Percentiles rank a stretch among this genome's conserved stretches.
These are phyloP conservation scores for Podospora pseudopauciseta DNA, from an alignment of 495 filamentous ascomycete genomes.

Conservation along the genomic window DNA sequence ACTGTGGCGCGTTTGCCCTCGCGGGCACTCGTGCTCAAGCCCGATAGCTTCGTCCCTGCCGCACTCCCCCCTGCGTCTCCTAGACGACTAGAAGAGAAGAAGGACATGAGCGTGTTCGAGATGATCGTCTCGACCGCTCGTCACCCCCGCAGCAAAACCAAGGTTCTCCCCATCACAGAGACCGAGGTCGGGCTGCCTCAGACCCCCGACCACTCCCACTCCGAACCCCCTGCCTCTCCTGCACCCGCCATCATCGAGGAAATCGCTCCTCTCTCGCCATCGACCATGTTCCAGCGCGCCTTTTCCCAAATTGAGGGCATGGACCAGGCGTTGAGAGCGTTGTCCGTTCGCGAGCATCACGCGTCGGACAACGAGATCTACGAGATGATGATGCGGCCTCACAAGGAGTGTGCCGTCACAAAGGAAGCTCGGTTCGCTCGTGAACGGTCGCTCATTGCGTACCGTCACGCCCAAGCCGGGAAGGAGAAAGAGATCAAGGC, in stretches of 20 bases:
- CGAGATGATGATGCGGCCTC: neutral
- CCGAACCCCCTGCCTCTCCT: neutral
- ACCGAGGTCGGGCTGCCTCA: neutral
- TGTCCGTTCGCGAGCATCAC: neutral
- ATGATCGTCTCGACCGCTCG: neutral
- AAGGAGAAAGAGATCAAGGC: neutral
- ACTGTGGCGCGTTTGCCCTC: neutral
- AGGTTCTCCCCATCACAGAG: conserved; percentile 9
- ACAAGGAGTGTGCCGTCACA: neutral
- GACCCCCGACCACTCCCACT: conserved; percentile 2
- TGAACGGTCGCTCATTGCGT: neutral
- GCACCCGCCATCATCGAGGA: neutral
- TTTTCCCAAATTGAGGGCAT: neutral
- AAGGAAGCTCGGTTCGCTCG: neutral
- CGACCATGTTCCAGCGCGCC: neutral
- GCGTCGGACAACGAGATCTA: neutral
- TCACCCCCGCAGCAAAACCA: neutral
- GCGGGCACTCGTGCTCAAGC: neutral
- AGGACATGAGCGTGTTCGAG: neutral
- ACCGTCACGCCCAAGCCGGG: neutral
- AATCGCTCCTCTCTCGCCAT: neutral
- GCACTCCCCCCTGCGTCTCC: neutral
- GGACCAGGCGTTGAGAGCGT: neutral
- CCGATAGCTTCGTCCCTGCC: neutral
- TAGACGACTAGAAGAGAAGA: neutral